A percentile compares a stretch with the other conserved stretches of the same genome.
Evolutionary conservation across 2,329 filamentous ascomycete species (phyloP).

Genomic region (Trichothecium sympodiale): DNA sequence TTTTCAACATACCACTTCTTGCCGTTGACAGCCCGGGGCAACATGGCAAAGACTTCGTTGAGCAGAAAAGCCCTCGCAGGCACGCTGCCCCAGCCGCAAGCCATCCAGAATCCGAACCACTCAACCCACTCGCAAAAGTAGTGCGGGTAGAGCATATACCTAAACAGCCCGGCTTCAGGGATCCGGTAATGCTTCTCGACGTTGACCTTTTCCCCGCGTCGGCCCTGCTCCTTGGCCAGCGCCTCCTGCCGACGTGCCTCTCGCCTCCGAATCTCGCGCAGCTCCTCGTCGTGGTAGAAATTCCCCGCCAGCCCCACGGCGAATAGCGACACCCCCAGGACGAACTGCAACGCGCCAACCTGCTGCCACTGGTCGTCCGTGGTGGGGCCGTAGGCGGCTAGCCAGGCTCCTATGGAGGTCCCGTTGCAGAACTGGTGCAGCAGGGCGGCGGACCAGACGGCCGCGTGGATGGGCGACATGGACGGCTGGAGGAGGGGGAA

Average conservation of each 20-base stretch:
- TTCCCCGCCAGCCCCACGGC: conserved; percentile 67
- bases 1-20: conserved; percentile 76
- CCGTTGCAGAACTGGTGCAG: conserved; percentile 75
- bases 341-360: conserved; percentile 33
- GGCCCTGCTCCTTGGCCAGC: conserved; percentile 12
- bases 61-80: conserved; percentile 74
- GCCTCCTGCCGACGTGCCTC: conserved; percentile 49
- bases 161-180: conserved; percentile 73
- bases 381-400: conserved; percentile 68
- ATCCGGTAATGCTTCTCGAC: conserved; percentile 76
- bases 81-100: conserved; percentile 53
- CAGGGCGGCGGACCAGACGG: conserved; percentile 54
- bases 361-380: conserved; percentile 38
- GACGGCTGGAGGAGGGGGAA: conserved; percentile 76
- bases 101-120: conserved; percentile 82
- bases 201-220: conserved; percentile 28
- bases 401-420: conserved; percentile 65
- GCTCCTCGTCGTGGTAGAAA: conserved; percentile 79
- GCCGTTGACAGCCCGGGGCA: conserved; percentile 73
- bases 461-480: conserved; percentile 78
- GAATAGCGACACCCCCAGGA: conserved; percentile 63
- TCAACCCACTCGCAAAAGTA: conserved; percentile 97
- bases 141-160: conserved; percentile 77
- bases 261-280: conserved; percentile 72
- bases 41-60: conserved; percentile 84